phyloP scores from a whole-genome alignment of 441 rosid genomes.

The Euphorbia celastroides region DNA sequence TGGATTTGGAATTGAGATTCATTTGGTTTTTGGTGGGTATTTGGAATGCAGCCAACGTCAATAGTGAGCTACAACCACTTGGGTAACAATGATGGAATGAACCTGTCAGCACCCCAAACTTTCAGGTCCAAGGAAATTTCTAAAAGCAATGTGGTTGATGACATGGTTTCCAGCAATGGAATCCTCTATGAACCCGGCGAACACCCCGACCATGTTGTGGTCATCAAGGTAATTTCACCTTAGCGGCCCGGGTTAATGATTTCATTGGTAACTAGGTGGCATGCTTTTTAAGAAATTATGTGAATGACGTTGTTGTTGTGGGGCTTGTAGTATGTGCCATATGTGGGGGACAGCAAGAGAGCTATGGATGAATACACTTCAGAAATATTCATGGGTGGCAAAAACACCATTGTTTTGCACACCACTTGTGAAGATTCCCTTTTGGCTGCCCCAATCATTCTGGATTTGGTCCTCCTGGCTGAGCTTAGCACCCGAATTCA shows the following conservation, averaged over 20 bases:
- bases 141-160: constrained; percentile 92
- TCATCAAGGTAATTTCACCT: constrained; percentile 61
- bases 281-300: too few species aligned
- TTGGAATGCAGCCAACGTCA: constrained; percentile 69
- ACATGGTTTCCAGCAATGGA: constrained; percentile 90
- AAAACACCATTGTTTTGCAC: constrained; percentile 83
- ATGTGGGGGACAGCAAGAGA: constrained; percentile 91
- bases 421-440: constrained; percentile 96
- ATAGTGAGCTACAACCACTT: constrained; percentile 96
- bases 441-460: constrained; percentile 91
- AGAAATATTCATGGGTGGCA: constrained; percentile 96
- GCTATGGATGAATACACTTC: constrained; percentile 98
- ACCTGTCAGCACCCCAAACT: constrained; percentile 93
- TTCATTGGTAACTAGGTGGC: too few species aligned
- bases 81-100: constrained; percentile 98
- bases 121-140: constrained; percentile 96
- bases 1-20: not conserved
- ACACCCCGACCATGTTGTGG: constrained; percentile 94
- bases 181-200: constrained; percentile 91
- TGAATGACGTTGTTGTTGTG: not conserved
- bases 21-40: constrained; percentile 7
- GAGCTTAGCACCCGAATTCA: constrained; percentile 92
- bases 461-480: constrained; percentile 90
- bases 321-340: constrained; percentile 64
- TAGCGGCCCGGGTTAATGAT: too few species aligned